These are phyloP conservation scores for Pichia nanzhaoensis DNA, from an alignment of 805 yeast species.

Conservation along the genomic window DNA sequence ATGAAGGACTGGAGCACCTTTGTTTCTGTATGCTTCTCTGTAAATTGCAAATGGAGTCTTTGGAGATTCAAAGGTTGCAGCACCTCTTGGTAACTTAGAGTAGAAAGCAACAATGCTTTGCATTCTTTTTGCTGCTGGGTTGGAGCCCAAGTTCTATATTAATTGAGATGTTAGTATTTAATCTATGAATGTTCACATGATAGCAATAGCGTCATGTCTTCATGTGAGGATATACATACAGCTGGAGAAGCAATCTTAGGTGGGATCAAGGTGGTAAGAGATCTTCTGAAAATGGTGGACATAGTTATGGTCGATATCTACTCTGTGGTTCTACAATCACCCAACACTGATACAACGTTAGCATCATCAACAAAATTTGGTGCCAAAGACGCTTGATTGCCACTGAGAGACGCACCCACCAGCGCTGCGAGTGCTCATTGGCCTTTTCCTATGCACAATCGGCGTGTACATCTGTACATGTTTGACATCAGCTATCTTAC, in stretches of 20 bases:
- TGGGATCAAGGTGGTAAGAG: constrained; percentile 91
- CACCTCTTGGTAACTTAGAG: constrained; percentile 92
- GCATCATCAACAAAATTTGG: too few species aligned
- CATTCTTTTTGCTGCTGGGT: constrained; percentile 96
- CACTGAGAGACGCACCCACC: too few species aligned
- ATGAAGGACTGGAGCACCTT: constrained; percentile 79
- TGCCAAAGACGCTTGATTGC: too few species aligned
- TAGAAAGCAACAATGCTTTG: constrained; percentile 91
- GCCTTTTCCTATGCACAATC: background rate
- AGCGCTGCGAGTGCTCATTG: constrained; percentile 1
- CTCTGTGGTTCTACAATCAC: too few species aligned
- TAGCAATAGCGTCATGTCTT: too few species aligned
- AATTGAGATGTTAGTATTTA: background rate
- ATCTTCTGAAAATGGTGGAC: constrained; percentile 89
- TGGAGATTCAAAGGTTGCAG: constrained; percentile 70
- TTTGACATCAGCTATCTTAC: too few species aligned
- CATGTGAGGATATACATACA: constrained; percentile 3
- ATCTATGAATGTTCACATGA: constrained; percentile 4
- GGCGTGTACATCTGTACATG: background rate
- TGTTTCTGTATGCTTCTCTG: constrained; percentile 78
- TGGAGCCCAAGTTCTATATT: constrained; percentile 72
- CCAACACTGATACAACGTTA: too few species aligned
- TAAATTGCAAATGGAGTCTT: constrained; percentile 67
- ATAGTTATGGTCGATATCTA: constrained; percentile 29
- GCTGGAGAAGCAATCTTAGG: constrained; percentile 95